phyloP scores from a whole-genome alignment of 228 moss, liverwort and hornwort genomes.

The Sphagnum fallax region DNA sequence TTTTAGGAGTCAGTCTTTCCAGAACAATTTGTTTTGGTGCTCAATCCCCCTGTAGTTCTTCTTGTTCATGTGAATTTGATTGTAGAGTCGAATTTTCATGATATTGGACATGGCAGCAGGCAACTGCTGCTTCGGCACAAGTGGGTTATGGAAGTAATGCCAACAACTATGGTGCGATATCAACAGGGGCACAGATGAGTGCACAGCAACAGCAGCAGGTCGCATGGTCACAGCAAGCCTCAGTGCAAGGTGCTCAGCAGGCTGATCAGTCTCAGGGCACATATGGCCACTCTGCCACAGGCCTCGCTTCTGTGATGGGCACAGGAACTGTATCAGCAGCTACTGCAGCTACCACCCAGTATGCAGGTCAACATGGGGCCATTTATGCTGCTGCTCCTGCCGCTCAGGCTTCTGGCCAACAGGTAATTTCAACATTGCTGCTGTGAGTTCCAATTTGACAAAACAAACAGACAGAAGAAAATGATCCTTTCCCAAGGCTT shows the following conservation, averaged over 20 bases:
- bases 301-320: conserved; percentile 70
- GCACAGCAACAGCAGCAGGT: conserved; percentile 71
- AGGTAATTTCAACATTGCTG: conserved; percentile 28
- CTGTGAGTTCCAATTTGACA: no score
- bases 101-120: conserved; percentile 36
- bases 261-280: conserved; percentile 77
- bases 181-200: conserved; percentile 58
- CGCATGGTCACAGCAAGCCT: conserved; percentile 95
- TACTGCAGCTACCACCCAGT: conserved; percentile 53
- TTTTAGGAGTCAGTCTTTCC: no score
- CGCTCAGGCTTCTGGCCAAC: conserved; percentile 64
- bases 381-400: conserved; percentile 73
- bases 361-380: conserved; percentile 90
- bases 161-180: conserved; percentile 64
- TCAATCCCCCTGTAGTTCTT: no score
- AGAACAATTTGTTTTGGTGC: no score
- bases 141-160: conserved; percentile 60
- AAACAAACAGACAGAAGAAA: no score
- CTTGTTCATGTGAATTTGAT: no score
- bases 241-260: conserved; percentile 75
- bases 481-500: no score
- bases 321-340: conserved; percentile 76
- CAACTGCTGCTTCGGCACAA: conserved; percentile 57
- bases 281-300: conserved; percentile 82
- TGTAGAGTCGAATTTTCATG: neutral